Evolutionary conservation across 441 rosid species (phyloP), one percentile per base, ranked within the genome.

Genomic region (Jatropha multifida): DNA sequence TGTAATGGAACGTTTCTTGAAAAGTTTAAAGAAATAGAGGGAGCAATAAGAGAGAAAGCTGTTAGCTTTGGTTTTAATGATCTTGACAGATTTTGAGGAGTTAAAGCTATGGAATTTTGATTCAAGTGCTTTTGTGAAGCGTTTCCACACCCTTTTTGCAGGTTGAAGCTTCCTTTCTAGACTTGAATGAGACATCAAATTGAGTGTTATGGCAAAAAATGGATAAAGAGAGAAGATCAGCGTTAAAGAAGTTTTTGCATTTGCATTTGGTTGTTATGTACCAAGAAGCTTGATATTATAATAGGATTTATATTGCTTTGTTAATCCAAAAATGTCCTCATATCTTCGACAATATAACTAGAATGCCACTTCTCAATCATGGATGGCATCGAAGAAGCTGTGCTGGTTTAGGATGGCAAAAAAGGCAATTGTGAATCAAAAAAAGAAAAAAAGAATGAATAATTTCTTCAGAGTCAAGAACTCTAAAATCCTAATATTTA

Each of bases 131-230:
- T 48, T 62, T 9, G 86, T 68, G 76, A 92, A 79, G 68, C 77
- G 79, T 75, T 74, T 89, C 88, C 88, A 84, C 18, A 94, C 89
- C 74, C 76, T 81, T 55, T 82, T 88, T 37, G 87, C 89, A 1
- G 87, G 92, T 51, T 74, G 83, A 68, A 88, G 88, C 90, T 85
- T 90, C 88, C 76, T 89, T 64, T 52, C 73, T n/a, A 86, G 80
- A 65, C 88, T 76, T 38, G 84, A 76, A 9, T 71, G 83, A 69
- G 87, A 77, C 94, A 88, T 90, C 44, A 65, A 59, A 72, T 71
- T 26, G 23, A 46, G 17, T 51, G 17, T 56, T 38, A 49, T 49
- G 20, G 37, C 58, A 67, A 63, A 63, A 72, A 55, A 46, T 60
- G 68, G 51, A 58, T 71, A 65, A 74, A 55, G 2, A 38, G 60